Conservation (phyloP, 1,284 basidiomycete genomes). For the Ceraceosorus bombacis region DNA sequence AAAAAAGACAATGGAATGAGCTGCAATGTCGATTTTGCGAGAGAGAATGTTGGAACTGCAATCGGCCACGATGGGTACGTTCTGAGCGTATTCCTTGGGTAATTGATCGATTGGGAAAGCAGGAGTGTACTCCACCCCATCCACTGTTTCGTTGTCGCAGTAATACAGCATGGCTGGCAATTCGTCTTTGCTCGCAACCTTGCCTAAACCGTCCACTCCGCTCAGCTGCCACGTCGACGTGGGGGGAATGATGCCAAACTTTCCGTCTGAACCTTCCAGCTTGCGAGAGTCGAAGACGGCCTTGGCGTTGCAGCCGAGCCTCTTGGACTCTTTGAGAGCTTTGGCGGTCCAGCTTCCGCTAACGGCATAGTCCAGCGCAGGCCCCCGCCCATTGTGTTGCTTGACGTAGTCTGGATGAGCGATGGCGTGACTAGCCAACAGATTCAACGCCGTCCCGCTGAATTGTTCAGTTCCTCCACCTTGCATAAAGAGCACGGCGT, state of each 20-base stretch:
- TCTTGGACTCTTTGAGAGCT: slow-evolving; percentile 40
- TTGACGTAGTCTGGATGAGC: slow-evolving; percentile 33
- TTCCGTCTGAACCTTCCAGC: slow-evolving; percentile 17
- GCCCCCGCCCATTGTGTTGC: slow-evolving; percentile 24
- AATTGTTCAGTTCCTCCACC: slow-evolving; percentile 48
- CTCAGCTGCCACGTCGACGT: slow-evolving; percentile 71
- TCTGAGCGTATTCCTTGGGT: slow-evolving; percentile 52
- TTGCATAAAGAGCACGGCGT: slow-evolving; percentile 43
- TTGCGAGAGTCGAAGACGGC: slow-evolving; percentile 33
- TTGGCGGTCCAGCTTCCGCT: slow-evolving; percentile 45
- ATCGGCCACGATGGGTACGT: slow-evolving; percentile 81
- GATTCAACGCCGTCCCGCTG: slow-evolving; percentile 42
- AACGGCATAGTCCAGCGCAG: slow-evolving; percentile 44
- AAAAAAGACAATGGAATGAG: slow-evolving; percentile 76
- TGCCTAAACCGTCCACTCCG: too few relatives aligned
- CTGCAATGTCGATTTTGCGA: slow-evolving; percentile 74
- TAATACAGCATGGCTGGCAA: slow-evolving; percentile 88
- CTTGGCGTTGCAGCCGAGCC: slow-evolving; percentile 33
- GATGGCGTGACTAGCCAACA: slow-evolving; percentile 39
- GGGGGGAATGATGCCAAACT: slow-evolving; percentile 71
- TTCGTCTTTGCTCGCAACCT: slow-evolving; percentile 22
- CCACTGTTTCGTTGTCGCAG: slow-evolving; percentile 98
- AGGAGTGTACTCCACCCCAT: slow-evolving; percentile 81
- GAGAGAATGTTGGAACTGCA: slow-evolving; percentile 97
- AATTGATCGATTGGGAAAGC: slow-evolving; percentile 82